Evolutionary conservation across 805 yeast species (phyloP), one percentile per base, ranked within the genome.

Genomic region (Myxozyma mucilagina): DNA sequence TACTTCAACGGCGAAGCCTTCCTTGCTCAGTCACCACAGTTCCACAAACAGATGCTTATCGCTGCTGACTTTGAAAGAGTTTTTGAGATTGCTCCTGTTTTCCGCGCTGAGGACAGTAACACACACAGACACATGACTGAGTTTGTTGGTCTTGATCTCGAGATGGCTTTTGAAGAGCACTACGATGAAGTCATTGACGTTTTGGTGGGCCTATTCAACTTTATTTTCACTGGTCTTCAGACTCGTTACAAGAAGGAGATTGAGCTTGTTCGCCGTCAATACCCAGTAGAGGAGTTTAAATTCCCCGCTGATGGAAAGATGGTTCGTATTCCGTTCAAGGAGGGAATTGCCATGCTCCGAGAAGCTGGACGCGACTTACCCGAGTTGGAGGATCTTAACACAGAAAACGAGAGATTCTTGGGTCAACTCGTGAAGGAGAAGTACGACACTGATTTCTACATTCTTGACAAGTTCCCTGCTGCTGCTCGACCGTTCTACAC

Each of bases 121-220:
- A 93, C 99, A 20, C 98, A 94, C 77, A 92, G 99, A 80, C 99
- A 94, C 78, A 87, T 94, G 96, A 94, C 99, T 59, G 99, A 94
- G 78, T 94, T 94, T 76, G 89, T 88, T 64, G 99, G 99, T 61
- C 85, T 96, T 71, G 99, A 94, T 81, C 78, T 94, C 78, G 99
- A 94, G 79, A 91, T 94, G 96, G 89, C 97, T 10, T 89, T 94
- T 73, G 98, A 94, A 79, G 97, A 92, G 79, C 97, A 94, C 79
- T 94, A 94, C 76, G 96, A 94, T 73, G 99, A 94, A 80, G 96
- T 87, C 48, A 69, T 85, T 56, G 86, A 84, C 66, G 71, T 80
- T 9, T 75, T 85, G 68, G 78, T 80, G 57, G 92, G 87, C 61
- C 80, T 94, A 77, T 93, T 94, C 72, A 85, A 90, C 68, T 92